Base-by-base conservation (phyloP, 495 filamentous ascomycete genomes). In the Penicillium taxi region DNA sequence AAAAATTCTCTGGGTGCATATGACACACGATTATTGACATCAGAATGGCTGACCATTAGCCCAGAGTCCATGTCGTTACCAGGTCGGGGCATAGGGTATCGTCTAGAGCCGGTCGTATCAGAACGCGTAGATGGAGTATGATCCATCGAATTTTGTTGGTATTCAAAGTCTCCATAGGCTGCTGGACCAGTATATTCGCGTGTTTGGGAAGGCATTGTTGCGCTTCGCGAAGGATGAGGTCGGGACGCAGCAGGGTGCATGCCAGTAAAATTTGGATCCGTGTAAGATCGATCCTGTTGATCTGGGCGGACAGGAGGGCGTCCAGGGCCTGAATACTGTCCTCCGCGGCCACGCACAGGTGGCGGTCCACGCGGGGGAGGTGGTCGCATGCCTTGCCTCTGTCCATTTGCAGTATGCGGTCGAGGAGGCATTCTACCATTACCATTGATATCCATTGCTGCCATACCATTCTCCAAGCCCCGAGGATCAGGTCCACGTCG, bases 381-480 rank as follows among this genome's bases (percentile, higher is more conserved):
- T 42, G 48, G 48, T 30, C 54, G 42, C 47, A 50, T 56, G 13
- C 55, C 58, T 16, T 53, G 50, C 9, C 55, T 56, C 38, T 53
- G 51, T 7, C 58, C 58, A 12, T 64, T 52, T 9, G 63, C 62
- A 8, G 59, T 64, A 32, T 63, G 63, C 13, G 64, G 64, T 24
- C 63, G 64, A 24, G 54, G 56, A 7, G 56, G 45, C 6, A 53
- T 48, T 31, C 42, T 58, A 34, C 61, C 69, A 31, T 69, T 58
- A 34, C 61, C 69, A 31, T 69, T 71, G 18, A 81, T 61, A 41
- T 75, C 72, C 73, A 81, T 73, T 13, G 53, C 59, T 7, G 59
- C 68, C 75, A 79, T 82, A 30, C 66, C 71, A 24, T 66, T 63
- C 28, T 74, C 48, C 22, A 80, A 64, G 3, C 53, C 52, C 18